A percentile compares a stretch with the other conserved stretches of the same genome.
Conservation (phyloP, 768 basidiomycete species). For the Amyloporia xantha region DNA sequence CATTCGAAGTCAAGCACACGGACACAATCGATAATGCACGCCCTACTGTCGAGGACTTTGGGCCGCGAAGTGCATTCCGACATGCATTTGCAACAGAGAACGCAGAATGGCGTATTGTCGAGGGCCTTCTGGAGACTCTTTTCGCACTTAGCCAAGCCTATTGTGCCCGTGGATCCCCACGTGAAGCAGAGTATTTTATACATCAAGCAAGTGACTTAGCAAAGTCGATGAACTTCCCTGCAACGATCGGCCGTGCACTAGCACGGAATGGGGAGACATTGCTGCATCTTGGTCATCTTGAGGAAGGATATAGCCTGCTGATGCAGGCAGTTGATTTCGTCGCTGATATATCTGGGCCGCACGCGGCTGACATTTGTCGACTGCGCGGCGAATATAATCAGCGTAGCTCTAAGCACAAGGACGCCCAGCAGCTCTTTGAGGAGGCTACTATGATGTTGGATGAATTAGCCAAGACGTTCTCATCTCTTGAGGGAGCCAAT, state of each 20-base stretch:
- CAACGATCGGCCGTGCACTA: slow-evolving; percentile 58
- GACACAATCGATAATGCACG: slow-evolving; percentile 25
- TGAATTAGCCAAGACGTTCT: slow-evolving; percentile 52
- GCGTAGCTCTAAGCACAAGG: slow-evolving; percentile 31
- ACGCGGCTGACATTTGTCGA: slow-evolving; percentile 51
- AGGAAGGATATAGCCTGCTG: slow-evolving; percentile 51
- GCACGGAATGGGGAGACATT: slow-evolving; percentile 65
- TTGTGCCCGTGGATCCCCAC: slow-evolving; percentile 67
- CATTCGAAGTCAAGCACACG: slow-evolving; percentile 44
- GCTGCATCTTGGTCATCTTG: slow-evolving; percentile 52
- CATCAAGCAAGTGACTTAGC: slow-evolving; percentile 74
- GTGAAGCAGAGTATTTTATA: slow-evolving; percentile 81
- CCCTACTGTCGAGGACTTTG: slow-evolving; percentile 1
- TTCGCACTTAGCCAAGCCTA: slow-evolving; percentile 63
- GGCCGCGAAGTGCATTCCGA: slow-evolving; percentile 13
- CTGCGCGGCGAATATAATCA: slow-evolving; percentile 50
- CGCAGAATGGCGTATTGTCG: slow-evolving; percentile 70
- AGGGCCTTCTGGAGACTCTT: slow-evolving; percentile 60
- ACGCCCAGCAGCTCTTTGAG: slow-evolving; percentile 48
- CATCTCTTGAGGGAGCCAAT: slow-evolving; percentile 43
- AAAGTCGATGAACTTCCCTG: slow-evolving; percentile 56
- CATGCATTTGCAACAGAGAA: slow-evolving; percentile 40
- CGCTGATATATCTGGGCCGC: slow-evolving; percentile 43
- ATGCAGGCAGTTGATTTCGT: slow-evolving; percentile 41
- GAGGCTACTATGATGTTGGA: slow-evolving; percentile 53